Conservation (phyloP, 371 early-diverging fungal species). For the Phascolomyces articulosus region DNA sequence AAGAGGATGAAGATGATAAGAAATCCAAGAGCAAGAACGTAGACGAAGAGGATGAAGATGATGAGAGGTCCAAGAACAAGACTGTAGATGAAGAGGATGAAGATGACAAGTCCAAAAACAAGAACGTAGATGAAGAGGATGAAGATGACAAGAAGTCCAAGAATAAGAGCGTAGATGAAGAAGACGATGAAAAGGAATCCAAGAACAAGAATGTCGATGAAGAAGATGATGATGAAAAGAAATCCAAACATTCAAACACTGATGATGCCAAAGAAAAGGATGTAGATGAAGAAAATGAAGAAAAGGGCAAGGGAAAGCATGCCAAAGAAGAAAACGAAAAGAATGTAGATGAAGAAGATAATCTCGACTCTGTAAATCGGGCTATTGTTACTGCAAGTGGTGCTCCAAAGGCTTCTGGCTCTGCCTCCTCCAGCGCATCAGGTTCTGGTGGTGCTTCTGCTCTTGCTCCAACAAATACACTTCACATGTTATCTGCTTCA, state of each 20-base stretch:
- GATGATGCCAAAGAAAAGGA: slow-evolving; percentile 6
- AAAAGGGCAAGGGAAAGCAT: not conserved
- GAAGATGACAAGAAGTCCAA: slow-evolving; percentile 1
- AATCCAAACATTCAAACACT: no score
- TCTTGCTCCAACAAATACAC: slow-evolving; percentile 5
- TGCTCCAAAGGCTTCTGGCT: not conserved
- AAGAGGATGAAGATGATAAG: slow-evolving; percentile 1
- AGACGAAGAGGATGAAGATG: not conserved
- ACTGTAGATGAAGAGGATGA: not conserved
- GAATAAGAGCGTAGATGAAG: slow-evolving; percentile 4
- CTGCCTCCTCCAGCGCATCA: slow-evolving; percentile 11
- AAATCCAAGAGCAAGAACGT: not conserved
- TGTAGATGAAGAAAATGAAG: slow-evolving; percentile 6
- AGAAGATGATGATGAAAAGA: not conserved
- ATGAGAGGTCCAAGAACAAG: slow-evolving; percentile 4
- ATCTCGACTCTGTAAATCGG: not conserved
- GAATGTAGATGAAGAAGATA: not conserved
- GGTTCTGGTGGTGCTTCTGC: slow-evolving; percentile 1
- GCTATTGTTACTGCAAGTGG: slow-evolving; percentile 4
- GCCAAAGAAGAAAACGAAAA: not conserved
- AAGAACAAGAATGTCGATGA: slow-evolving; percentile 6
- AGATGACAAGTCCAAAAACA: not conserved
- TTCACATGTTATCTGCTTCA: slow-evolving; percentile 10
- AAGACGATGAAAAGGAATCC: not conserved
- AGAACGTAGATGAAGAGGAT: not conserved